Conservation (phyloP, 192 early-diverging fungal species). For the Nowakowskiella sp. region DNA sequence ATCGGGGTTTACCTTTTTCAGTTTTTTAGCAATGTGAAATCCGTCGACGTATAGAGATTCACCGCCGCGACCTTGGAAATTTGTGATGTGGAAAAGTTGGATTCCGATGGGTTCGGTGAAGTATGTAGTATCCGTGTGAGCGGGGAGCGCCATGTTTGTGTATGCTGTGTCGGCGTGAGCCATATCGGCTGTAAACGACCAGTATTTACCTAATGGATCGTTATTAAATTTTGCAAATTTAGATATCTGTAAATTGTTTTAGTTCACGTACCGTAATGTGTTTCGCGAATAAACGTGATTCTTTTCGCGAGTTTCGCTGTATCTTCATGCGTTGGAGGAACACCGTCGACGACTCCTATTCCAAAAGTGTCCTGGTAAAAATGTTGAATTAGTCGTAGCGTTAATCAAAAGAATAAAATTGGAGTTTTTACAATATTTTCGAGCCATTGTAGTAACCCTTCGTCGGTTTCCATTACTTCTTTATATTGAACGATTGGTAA, state of each 20-base stretch:
- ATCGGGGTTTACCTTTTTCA: slow-evolving; percentile 44
- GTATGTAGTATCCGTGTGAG: slow-evolving; percentile 81
- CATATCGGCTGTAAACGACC: slow-evolving; percentile 69
- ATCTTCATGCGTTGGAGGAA: slow-evolving; percentile 53
- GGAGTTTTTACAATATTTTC: slow-evolving; percentile 40
- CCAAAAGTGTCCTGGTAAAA: slow-evolving; percentile 51
- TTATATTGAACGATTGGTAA: slow-evolving; percentile 46
- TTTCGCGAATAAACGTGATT: slow-evolving; percentile 67
- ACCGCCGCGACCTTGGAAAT: slow-evolving; percentile 62
- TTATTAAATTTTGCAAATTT: not conserved
- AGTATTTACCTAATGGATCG: slow-evolving; percentile 38
- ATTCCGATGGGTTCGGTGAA: slow-evolving; percentile 78
- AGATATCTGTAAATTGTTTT: not conserved
- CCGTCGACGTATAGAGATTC: slow-evolving; percentile 73
- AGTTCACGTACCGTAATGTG: slow-evolving; percentile 55
- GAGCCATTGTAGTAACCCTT: slow-evolving; percentile 64
- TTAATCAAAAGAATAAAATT: not conserved
- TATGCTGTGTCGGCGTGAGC: slow-evolving; percentile 80
- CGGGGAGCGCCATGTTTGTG: slow-evolving; percentile 59
- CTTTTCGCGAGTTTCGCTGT: slow-evolving; percentile 57
- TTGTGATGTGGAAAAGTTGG: slow-evolving; percentile 73
- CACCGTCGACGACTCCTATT: slow-evolving; percentile 64
- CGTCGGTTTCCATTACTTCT: slow-evolving; percentile 58
- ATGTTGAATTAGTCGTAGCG: not conserved
- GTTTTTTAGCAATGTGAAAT: slow-evolving; percentile 58